Percentiles rank a stretch among this genome's conserved stretches.
Conservation (phyloP, 2,329 filamentous ascomycete genomes). For the Atkinsonella texensis region DNA sequence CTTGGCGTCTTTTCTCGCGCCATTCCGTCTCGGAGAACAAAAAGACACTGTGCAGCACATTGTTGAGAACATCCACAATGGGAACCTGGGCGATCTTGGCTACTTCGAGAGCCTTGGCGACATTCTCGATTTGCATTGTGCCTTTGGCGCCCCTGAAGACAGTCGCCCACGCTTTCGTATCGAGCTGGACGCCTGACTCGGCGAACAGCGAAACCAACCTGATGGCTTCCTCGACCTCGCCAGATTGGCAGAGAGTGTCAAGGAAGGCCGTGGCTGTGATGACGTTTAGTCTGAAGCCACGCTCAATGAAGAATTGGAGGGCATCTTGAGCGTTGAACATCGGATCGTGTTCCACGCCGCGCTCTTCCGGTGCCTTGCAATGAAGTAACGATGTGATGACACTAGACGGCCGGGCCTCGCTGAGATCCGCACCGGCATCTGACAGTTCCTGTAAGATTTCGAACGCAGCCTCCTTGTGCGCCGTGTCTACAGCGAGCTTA, state of each 20-base stretch:
- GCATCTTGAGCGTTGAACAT: conserved; percentile 20
- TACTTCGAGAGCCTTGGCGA: conserved; percentile 28
- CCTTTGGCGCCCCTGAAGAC: conserved; percentile 60
- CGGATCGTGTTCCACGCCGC: conserved; percentile 8
- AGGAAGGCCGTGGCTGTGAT: conserved; percentile 57
- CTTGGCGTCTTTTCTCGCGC: conserved; percentile 14
- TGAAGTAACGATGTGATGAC: conserved; percentile 49
- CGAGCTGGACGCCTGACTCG: conserved; percentile 42
- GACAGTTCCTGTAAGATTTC: conserved; percentile 27
- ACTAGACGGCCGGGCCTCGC: conserved; percentile 34
- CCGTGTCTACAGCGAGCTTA: conserved; percentile 27
- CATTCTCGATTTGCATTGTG: conserved; percentile 37
- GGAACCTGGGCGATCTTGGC: conserved; percentile 37
- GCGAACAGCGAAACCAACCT: conserved; percentile 21
- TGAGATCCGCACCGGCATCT: conserved; percentile 29
- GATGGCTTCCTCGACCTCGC: conserved; percentile 23
- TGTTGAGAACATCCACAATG: conserved; percentile 22
- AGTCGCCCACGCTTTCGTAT: conserved; percentile 54
- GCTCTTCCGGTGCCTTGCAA: conserved; percentile 12
- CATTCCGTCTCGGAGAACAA: conserved; percentile 30
- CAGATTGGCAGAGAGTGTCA: conserved; percentile 52
- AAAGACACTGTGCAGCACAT: conserved; percentile 37
- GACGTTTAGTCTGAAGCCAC: conserved; percentile 52
- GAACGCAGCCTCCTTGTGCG: conserved; percentile 30
- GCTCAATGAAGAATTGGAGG: conserved; percentile 34